Percentiles rank a stretch among this genome's conserved stretches.
These are phyloP conservation scores for Russula foetens DNA, from an alignment of 768 basidiomycete species.

Conservation along the genomic window DNA sequence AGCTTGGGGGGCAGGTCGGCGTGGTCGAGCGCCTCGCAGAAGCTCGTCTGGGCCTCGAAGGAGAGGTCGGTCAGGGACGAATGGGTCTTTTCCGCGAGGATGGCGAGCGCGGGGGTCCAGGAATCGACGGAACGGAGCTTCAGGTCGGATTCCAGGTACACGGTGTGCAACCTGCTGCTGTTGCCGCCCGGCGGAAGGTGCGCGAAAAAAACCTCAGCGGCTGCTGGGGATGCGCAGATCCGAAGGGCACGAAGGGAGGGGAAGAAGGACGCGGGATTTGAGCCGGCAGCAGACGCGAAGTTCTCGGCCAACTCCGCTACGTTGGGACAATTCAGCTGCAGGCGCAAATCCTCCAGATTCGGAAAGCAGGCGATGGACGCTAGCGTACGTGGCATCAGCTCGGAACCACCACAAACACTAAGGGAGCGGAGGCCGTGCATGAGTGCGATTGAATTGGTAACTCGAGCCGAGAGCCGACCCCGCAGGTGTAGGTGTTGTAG, in stretches of 20 bases:
- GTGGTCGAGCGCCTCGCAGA: slow-evolving; percentile 19
- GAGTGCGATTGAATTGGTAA: slow-evolving; percentile 8
- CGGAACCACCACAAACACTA: slow-evolving; percentile 13
- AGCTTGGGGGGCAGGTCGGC: slow-evolving; percentile 15
- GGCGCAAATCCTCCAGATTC: slow-evolving; percentile 16
- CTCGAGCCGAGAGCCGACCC: slow-evolving; percentile 16
- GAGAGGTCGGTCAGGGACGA: slow-evolving; percentile 11
- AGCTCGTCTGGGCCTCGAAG: slow-evolving; percentile 17
- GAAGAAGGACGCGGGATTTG: slow-evolving; percentile 14
- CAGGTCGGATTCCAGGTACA: slow-evolving; percentile 19
- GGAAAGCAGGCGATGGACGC: slow-evolving; percentile 14
- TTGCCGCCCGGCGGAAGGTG: slow-evolving; percentile 1
- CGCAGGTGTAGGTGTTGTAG: slow-evolving; percentile 14
- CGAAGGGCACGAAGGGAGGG: slow-evolving; percentile 15
- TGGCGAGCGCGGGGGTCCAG: slow-evolving; percentile 17
- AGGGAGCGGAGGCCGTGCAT: slow-evolving; percentile 18
- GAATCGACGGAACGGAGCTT: slow-evolving; percentile 19
- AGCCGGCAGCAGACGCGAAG: neutral
- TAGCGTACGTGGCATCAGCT: slow-evolving; percentile 18
- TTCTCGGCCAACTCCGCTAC: slow-evolving; percentile 6
- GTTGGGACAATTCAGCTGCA: slow-evolving; percentile 17
- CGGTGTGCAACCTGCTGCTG: slow-evolving; percentile 1
- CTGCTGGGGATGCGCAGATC: slow-evolving; percentile 12
- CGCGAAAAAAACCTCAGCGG: slow-evolving; percentile 10
- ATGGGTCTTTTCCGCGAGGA: slow-evolving; percentile 15